phyloP scores from a whole-genome alignment of 257 asterid species.

The Leonotis leonurus region DNA sequence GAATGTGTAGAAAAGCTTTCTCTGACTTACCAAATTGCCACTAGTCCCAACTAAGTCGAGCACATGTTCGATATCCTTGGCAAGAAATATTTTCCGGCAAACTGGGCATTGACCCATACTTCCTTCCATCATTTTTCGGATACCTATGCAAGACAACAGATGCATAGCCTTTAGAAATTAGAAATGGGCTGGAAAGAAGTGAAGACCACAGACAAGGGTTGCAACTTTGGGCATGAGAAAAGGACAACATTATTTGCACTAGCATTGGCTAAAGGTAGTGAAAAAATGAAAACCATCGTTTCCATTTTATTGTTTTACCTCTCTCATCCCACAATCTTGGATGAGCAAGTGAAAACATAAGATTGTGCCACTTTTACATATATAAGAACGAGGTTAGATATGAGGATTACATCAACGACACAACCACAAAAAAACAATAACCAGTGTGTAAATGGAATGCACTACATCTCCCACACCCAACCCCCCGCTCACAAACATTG shows the following conservation, averaged over 20 bases:
- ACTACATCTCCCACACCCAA: neutral
- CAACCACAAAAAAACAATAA: neutral
- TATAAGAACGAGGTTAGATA: neutral
- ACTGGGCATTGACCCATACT: constrained; percentile 65
- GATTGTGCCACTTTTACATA: neutral
- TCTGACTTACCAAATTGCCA: constrained; percentile 40
- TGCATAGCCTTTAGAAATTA: constrained; percentile 1
- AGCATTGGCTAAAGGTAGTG: neutral
- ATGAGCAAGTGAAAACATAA: neutral
- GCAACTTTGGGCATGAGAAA: neutral
- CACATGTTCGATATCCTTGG: constrained; percentile 79
- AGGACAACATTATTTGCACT: neutral
- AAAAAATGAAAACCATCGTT: neutral
- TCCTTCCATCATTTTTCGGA: constrained; percentile 37
- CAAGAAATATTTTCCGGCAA: constrained; percentile 72
- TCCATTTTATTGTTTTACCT: neutral
- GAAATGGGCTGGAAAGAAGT: neutral
- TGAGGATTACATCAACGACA: neutral
- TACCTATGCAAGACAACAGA: constrained; percentile 33
- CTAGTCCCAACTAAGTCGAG: constrained; percentile 62
- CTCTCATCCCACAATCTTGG: neutral
- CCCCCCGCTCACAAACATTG: no score
- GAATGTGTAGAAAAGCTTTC: neutral
- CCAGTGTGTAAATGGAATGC: neutral
- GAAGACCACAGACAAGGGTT: neutral